Evolutionary conservation across 1,284 basidiomycete genomes (phyloP).

Genomic region (Tranzscheliella williamsii): DNA sequence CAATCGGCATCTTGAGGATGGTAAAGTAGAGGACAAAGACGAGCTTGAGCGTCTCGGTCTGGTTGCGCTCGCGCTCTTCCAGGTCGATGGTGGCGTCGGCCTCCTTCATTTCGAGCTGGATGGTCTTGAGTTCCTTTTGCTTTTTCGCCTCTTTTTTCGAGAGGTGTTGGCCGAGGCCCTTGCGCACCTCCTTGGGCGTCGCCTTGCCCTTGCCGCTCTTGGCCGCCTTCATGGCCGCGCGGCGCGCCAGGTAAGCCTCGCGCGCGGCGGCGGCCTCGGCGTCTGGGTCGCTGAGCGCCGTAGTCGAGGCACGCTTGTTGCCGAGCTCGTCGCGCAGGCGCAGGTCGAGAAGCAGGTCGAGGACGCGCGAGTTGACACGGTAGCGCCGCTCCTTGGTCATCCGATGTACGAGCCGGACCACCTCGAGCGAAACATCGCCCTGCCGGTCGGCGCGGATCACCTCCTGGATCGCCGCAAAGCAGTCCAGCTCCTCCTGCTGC

Average conservation of each 20-base stretch:
- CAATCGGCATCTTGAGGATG: constrained; percentile 79
- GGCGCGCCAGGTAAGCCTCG: constrained; percentile 44
- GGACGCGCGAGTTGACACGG: constrained; percentile 83
- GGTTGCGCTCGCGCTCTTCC: constrained; percentile 84
- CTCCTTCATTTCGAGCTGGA: constrained; percentile 59
- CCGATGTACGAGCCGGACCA: constrained; percentile 86
- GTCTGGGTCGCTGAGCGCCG: constrained; percentile 62
- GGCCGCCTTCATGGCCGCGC: constrained; percentile 51
- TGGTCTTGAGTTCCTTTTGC: constrained; percentile 47
- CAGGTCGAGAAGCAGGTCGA: constrained; percentile 81
- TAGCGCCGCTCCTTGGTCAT: constrained; percentile 95
- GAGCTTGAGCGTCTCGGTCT: constrained; percentile 97
- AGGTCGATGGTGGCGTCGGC: constrained; percentile 92
- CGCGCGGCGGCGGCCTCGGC: constrained; percentile 67
- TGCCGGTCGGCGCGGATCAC: constrained; percentile 80
- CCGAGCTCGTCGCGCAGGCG: constrained; percentile 86
- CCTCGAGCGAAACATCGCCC: constrained; percentile 80
- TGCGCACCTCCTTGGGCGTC: constrained; percentile 46
- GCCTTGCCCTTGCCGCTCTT: constrained; percentile 61
- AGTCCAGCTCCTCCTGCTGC: constrained; percentile 74
- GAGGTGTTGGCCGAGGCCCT: constrained; percentile 50
- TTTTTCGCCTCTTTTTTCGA: constrained; percentile 57
- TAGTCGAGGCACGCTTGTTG: constrained; percentile 72
- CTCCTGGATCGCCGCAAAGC: constrained; percentile 75
- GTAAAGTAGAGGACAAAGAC: constrained; percentile 97